phyloP scores from a whole-genome alignment of 2,329 filamentous ascomycete genomes.

The Coniochaeta pulveracea region DNA sequence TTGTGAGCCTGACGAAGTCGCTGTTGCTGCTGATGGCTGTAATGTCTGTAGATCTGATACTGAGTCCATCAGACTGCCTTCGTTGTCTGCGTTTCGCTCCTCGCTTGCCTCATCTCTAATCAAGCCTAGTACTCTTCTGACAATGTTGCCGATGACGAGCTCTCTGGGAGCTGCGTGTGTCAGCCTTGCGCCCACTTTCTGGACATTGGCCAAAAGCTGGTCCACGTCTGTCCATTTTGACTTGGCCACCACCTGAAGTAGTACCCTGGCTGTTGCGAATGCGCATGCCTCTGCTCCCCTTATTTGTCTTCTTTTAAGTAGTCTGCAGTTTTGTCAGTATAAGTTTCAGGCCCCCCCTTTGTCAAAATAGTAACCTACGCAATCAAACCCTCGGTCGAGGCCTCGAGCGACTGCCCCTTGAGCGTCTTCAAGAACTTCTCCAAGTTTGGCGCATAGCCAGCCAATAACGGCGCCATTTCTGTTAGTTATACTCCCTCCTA shows the following conservation, averaged over 20 bases:
- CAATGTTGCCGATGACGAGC: slow-evolving; percentile 88
- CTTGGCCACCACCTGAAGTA: slow-evolving; percentile 75
- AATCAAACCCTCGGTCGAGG: slow-evolving; percentile 72
- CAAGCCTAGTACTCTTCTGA: slow-evolving; percentile 77
- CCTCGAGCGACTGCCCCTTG: slow-evolving; percentile 64
- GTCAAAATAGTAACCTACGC: slow-evolving; percentile 39
- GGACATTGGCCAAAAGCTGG: slow-evolving; percentile 69
- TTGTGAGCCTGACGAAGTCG: too few species aligned
- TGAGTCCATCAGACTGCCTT: slow-evolving; percentile 45
- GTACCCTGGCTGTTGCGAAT: slow-evolving; percentile 78
- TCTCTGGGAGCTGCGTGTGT: slow-evolving; percentile 80
- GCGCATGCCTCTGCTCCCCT: slow-evolving; percentile 80
- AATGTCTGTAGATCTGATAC: slow-evolving; percentile 32
- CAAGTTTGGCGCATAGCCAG: slow-evolving; percentile 58
- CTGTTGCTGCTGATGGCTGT: slow-evolving; percentile 27
- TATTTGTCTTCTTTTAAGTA: slow-evolving; percentile 87
- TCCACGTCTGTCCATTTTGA: slow-evolving; percentile 69
- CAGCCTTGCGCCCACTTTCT: slow-evolving; percentile 65
- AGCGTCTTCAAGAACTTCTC: slow-evolving; percentile 70
- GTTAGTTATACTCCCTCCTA: too few species aligned
- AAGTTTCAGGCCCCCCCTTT: slow-evolving; percentile 6
- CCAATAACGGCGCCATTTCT: slow-evolving; percentile 51
- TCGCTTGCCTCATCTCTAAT: slow-evolving; percentile 87
- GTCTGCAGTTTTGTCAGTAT: slow-evolving; percentile 32
- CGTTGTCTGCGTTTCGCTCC: slow-evolving; percentile 54